Conservation (phyloP, 2,329 filamentous ascomycete species). For the Fusarium sp. region DNA sequence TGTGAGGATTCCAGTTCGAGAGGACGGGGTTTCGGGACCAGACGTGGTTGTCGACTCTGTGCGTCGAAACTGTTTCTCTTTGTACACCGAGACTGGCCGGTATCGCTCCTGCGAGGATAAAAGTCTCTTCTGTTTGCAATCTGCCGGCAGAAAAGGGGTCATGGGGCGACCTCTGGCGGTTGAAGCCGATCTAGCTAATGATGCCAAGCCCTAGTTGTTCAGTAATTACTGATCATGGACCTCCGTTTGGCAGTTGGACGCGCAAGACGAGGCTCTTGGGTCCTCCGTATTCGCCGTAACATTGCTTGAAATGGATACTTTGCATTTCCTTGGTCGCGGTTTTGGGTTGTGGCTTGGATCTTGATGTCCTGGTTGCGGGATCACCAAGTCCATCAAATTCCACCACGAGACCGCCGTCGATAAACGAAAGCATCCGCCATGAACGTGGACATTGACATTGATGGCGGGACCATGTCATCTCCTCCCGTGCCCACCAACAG, state of each 20-base stretch:
- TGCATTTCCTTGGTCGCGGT: not conserved
- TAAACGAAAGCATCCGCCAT: not conserved
- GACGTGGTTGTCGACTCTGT: not conserved
- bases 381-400: slow-evolving; percentile 22
- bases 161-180: not conserved
- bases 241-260: not conserved
- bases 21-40: not conserved
- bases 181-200: not conserved
- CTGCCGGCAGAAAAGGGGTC: not conserved
- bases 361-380: slow-evolving; percentile 17
- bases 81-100: not conserved
- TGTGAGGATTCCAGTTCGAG: not conserved
- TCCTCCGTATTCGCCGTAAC: not conserved
- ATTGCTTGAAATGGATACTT: not conserved
- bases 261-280: not conserved
- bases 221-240: not conserved
- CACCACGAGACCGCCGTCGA: slow-evolving; percentile 19
- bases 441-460: not conserved
- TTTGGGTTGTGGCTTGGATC: slow-evolving; percentile 13
- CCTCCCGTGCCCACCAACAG: not conserved
- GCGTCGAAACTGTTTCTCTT: not conserved
- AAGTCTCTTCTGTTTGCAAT: not conserved
- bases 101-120: not conserved
- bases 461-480: not conserved
- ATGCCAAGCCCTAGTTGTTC: slow-evolving; percentile 1